Conservation (phyloP, 495 filamentous ascomycete species). For the Paragyromitra xinjiangensis region DNA sequence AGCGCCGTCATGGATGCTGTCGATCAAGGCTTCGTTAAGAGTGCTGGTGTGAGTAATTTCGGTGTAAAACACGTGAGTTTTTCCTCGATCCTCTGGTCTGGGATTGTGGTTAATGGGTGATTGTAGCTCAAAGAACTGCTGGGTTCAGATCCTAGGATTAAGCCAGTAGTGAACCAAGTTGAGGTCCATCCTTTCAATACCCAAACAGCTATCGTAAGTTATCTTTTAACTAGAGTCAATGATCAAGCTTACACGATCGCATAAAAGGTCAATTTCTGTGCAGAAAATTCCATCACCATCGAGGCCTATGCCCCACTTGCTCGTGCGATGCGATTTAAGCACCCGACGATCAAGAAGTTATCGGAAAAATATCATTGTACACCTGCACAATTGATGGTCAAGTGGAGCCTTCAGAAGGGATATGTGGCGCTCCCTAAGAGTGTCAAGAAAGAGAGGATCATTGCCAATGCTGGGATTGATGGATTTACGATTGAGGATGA, state of each 20-base stretch:
- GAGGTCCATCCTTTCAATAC: slow-evolving; percentile 77
- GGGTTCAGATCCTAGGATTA: slow-evolving; percentile 63
- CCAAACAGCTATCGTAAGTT: slow-evolving; percentile 63
- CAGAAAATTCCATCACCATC: slow-evolving; percentile 66
- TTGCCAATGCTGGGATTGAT: slow-evolving; percentile 60
- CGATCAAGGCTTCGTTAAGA: slow-evolving; percentile 67
- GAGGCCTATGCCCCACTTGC: slow-evolving; percentile 74
- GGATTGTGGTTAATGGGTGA: neutral
- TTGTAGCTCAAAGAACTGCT: slow-evolving; percentile 69
- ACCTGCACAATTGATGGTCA: slow-evolving; percentile 70
- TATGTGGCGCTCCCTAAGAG: slow-evolving; percentile 81
- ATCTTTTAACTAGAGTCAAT: neutral
- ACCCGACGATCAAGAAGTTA: slow-evolving; percentile 64
- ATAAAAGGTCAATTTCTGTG: slow-evolving; percentile 62
- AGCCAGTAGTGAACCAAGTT: slow-evolving; percentile 72
- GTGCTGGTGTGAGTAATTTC: slow-evolving; percentile 73
- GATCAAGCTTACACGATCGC: slow-evolving; percentile 20
- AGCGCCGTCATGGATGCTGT: slow-evolving; percentile 72
- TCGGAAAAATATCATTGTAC: slow-evolving; percentile 68
- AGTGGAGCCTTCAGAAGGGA: slow-evolving; percentile 76
- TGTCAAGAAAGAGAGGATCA: slow-evolving; percentile 68
- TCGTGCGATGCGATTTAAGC: slow-evolving; percentile 66
- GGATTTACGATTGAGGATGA: slow-evolving; percentile 71
- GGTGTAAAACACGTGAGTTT: slow-evolving; percentile 70
- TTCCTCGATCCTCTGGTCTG: neutral